phyloP scores from a whole-genome alignment of 352 stramenopile genomes.

The Globisporangium rhizosaccharum region DNA sequence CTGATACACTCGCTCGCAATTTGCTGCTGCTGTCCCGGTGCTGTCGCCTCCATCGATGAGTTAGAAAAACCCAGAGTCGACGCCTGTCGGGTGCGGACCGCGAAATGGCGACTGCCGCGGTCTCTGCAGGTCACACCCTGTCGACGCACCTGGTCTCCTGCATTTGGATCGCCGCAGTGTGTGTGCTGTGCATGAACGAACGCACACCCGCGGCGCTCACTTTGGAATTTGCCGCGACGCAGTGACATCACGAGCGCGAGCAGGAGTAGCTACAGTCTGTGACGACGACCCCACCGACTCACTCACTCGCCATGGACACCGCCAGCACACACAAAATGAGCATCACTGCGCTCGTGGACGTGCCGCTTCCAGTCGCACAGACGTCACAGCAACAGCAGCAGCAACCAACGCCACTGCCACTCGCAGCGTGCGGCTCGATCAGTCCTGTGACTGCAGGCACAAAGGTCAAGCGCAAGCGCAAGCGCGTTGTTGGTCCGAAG shows the following conservation, averaged over 20 bases:
- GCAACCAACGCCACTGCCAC: too few species aligned
- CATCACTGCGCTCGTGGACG: not conserved
- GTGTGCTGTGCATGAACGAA: too few species aligned
- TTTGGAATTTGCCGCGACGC: not conserved
- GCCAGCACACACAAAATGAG: constrained; percentile 1
- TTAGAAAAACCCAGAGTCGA: too few species aligned
- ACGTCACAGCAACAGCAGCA: not conserved
- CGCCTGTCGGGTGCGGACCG: too few species aligned
- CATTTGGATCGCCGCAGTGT: too few species aligned
- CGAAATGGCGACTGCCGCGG: too few species aligned
- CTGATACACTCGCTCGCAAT: too few species aligned
- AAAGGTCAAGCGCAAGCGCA: not conserved
- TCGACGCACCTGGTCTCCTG: too few species aligned
- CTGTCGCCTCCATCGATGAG: too few species aligned
- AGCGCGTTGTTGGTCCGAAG: constrained; percentile 1
- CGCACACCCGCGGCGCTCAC: not conserved
- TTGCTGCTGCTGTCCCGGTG: too few species aligned
- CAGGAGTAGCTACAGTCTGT: not conserved
- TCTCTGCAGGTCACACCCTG: too few species aligned
- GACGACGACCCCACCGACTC: not conserved
- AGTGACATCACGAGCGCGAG: too few species aligned
- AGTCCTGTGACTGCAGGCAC: not conserved
- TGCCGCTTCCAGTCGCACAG: not conserved
- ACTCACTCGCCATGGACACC: not conserved
- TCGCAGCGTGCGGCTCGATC: not conserved